Evolutionary conservation across 495 filamentous ascomycete genomes (phyloP), one percentile per base, ranked within the genome.

Genomic region (Tuber borchii): DNA sequence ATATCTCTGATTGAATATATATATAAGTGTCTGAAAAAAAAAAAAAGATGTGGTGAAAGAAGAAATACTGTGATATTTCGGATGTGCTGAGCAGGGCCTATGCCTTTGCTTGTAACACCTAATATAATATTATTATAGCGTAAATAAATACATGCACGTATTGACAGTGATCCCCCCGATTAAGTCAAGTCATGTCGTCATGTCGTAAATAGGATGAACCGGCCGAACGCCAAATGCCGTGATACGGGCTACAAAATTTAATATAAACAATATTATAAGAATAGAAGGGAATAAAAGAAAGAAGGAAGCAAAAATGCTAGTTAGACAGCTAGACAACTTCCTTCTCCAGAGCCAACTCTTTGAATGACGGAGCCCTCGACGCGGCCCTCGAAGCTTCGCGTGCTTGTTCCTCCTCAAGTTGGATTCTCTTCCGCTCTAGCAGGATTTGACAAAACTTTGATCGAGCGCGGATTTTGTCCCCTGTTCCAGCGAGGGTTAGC

Each of bases 371-470:
- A 31, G n/a, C 56, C 26, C 56, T 31, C 26, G 56, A 65, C 1
- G n/a, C 56, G 12, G 56, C 56, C 16, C n/a, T 14, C 10, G 56
- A 65, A 31, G 56, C 56, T 8, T 71, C 71, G 9, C 78, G 70
- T 3, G 73, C 77, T 12, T 79, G 69, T 20, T 79, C 78, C 46
- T 79, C 77, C 69, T 77, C 72, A 2, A 31, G 40, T 68, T 78
- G 73, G n/a, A 75, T 74, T 44, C 75, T 51, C 31, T 83, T 81
- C 14, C 78, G 61, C 72, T 81, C 78, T n/a, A 81, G n/a, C 4
- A 82, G 81, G 46, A 82, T 79, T 46, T 82, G 77, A 51, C 75
- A 81, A 31, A 83, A 83, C 76, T 78, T 78, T 51, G 81, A 83
- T 31, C 69, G 74, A 39, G 69, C 75, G 22, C 81, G 71, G 31